Base-by-base conservation (phyloP, 139 green algal species). In the Edaphochlamys debaryana region DNA sequence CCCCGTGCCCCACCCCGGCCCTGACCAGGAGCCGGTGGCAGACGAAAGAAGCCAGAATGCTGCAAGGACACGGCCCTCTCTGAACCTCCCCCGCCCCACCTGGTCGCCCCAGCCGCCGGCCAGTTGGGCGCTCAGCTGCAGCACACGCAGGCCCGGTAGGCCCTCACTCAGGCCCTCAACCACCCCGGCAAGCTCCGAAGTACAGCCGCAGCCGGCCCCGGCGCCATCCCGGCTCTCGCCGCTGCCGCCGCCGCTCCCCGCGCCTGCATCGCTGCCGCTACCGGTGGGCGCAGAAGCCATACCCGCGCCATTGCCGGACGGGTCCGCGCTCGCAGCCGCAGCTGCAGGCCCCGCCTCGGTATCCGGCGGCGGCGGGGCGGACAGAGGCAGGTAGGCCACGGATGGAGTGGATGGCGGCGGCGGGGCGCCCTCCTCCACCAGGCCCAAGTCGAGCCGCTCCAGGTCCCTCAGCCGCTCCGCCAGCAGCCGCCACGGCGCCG, bases 371-470 rank as follows among this genome's bases (percentile, higher is more conserved):
- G 52, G 13, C 52, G 25, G 52, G 3, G 13, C 15, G 17, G 4
- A 20, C 19, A 20, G 17, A 15, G 9, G 23, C 56, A 25, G 56
- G 56, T 63, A 52, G n/a, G 23, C 72, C 25, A 2, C 56, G 4
- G 36, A n/a, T 30, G n/a, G 25, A 56, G 36, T 38, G 34, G 1
- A 5, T 1, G 8, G 56, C 38, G 37, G 25, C 56, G 27, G n/a
- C 11, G 48, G 2, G 29, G 15, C 20, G 40, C 34, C 56, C 37
- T 70, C 19, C 25, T 63, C 23, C 56, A 27, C 23, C 38, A 38
- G 58, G 8, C 25, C 40, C 32, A 80, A 17, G 38, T 80, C 73
- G 38, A 80, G 25, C 15, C 58, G 13, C 54, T 80, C 73, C 73
- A 80, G 58, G 6, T 34, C 38, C 4, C 20, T 8, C 23, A 73